Evolutionary conservation across 805 yeast species (phyloP).

Genomic region (Ogataea paraovalis): DNA sequence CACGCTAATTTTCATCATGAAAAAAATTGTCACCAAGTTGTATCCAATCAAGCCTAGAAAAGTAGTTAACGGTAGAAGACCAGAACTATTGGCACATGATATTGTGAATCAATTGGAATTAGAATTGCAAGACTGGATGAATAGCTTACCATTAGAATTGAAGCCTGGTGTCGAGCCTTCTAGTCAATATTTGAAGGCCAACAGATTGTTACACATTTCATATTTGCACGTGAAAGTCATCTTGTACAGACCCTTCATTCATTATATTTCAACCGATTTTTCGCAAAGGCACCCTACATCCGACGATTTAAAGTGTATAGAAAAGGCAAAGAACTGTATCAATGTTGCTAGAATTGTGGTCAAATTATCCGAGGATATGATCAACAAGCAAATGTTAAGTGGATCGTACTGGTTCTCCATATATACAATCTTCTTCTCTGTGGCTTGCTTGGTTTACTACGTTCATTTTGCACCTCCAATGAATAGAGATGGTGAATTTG

Average conservation of each 20-base stretch:
- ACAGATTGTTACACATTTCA: conserved; percentile 66
- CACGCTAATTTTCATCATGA: conserved; percentile 62
- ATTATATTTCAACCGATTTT: conserved; percentile 63
- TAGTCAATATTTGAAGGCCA: conserved; percentile 63
- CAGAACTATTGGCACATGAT: conserved; percentile 31
- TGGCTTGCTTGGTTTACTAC: conserved; percentile 80
- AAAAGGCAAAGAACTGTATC: conserved; percentile 78
- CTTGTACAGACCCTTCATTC: conserved; percentile 84
- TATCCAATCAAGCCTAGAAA: conserved; percentile 62
- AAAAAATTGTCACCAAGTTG: conserved; percentile 64
- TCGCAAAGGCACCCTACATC: conserved; percentile 20
- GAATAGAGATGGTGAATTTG: conserved; percentile 35
- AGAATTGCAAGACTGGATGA: conserved; percentile 69
- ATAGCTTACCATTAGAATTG: conserved; percentile 63
- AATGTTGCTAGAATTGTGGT: conserved; percentile 81
- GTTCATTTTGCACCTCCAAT: conserved; percentile 48
- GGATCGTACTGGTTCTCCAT: conserved; percentile 93
- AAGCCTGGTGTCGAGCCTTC: conserved; percentile 71
- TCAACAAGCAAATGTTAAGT: conserved; percentile 60
- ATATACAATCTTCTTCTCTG: conserved; percentile 84
- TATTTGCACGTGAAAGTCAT: conserved; percentile 76
- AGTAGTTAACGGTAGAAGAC: conserved; percentile 26
- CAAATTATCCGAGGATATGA: conserved; percentile 75
- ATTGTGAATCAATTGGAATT: conserved; percentile 60
- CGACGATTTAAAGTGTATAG: conserved; percentile 57